Conservation (phyloP, 768 basidiomycete genomes). For the Mycena polygramma region DNA sequence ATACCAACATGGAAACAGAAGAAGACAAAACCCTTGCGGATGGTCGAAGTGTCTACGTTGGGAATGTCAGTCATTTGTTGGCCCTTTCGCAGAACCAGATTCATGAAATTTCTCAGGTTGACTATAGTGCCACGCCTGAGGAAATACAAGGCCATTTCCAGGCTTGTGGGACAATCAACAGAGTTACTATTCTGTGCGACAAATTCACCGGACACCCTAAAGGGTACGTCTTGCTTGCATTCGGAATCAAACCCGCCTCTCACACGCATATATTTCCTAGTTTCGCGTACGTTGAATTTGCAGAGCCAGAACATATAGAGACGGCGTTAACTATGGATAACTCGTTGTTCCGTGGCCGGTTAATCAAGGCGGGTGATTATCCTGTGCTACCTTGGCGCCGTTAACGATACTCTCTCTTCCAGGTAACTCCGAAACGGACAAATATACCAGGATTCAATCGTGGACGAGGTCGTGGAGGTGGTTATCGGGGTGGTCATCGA, state of each 20-base stretch:
- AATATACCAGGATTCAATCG: slow-evolving; percentile 94
- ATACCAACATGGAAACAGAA: slow-evolving; percentile 77
- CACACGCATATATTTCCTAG: slow-evolving; percentile 53
- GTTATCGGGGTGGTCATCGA: slow-evolving; percentile 71
- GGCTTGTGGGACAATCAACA: slow-evolving; percentile 97
- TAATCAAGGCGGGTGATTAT: slow-evolving; percentile 79
- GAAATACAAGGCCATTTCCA: slow-evolving; percentile 98
- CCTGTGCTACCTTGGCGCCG: neutral
- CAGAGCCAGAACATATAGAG: slow-evolving; percentile 91
- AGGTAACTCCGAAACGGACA: slow-evolving; percentile 97
- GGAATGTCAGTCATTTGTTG: slow-evolving; percentile 79
- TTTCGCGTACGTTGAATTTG: slow-evolving; percentile 98
- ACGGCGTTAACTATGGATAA: slow-evolving; percentile 95
- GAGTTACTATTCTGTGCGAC: slow-evolving; percentile 99
- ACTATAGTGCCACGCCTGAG: slow-evolving; percentile 97
- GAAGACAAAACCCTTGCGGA: slow-evolving; percentile 90
- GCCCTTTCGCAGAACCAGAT: slow-evolving; percentile 23
- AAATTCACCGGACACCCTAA: slow-evolving; percentile 99
- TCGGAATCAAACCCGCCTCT: slow-evolving; percentile 21
- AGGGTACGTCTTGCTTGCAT: slow-evolving; percentile 68
- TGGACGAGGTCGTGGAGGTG: slow-evolving; percentile 79
- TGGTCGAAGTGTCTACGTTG: slow-evolving; percentile 91
- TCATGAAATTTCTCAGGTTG: slow-evolving; percentile 72
- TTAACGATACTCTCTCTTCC: slow-evolving; percentile 1
- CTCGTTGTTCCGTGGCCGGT: slow-evolving; percentile 92